Conservation (phyloP, 768 basidiomycete genomes). For the Lactarius vividus region DNA sequence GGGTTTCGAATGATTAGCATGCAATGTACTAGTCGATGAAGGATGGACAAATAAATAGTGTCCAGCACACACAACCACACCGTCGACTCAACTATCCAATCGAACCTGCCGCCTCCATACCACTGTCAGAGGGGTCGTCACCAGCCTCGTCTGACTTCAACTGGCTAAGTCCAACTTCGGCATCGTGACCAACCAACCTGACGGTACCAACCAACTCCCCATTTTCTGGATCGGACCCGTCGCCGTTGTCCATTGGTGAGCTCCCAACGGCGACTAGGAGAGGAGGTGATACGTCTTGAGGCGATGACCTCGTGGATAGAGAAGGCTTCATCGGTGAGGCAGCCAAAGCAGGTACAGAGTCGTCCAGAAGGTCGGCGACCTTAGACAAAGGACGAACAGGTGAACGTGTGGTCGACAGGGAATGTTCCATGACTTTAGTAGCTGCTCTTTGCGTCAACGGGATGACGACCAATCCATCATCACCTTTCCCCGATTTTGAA, state of each 20-base stretch:
- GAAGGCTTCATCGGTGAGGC: slow-evolving; percentile 36
- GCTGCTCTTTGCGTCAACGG: slow-evolving; percentile 1
- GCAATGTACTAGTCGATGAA: slow-evolving; percentile 26
- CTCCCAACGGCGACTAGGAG: slow-evolving; percentile 2
- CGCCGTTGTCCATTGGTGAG: not conserved
- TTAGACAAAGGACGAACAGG: slow-evolving; percentile 28
- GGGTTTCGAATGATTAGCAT: slow-evolving; percentile 27
- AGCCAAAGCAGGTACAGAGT: slow-evolving; percentile 40
- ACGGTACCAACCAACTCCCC: slow-evolving; percentile 6
- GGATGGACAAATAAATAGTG: slow-evolving; percentile 24
- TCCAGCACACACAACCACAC: slow-evolving; percentile 24
- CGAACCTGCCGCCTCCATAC: slow-evolving; percentile 41
- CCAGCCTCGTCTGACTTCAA: slow-evolving; percentile 7
- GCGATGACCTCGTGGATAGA: slow-evolving; percentile 27
- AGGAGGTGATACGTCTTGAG: not conserved
- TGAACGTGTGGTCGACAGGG: slow-evolving; percentile 13
- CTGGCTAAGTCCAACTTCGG: not conserved
- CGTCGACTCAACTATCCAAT: slow-evolving; percentile 3
- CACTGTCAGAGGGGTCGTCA: slow-evolving; percentile 28
- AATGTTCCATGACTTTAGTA: slow-evolving; percentile 23
- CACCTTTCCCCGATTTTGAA: slow-evolving; percentile 4
- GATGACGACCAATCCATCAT: not conserved
- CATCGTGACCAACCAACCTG: slow-evolving; percentile 12
- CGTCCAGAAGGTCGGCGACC: slow-evolving; percentile 52
- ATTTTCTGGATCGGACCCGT: slow-evolving; percentile 5